Percentiles rank a stretch among this genome's conserved stretches.
Evolutionary conservation across 257 asterid genomes (phyloP).

Genomic region (Echium plantagineum): DNA sequence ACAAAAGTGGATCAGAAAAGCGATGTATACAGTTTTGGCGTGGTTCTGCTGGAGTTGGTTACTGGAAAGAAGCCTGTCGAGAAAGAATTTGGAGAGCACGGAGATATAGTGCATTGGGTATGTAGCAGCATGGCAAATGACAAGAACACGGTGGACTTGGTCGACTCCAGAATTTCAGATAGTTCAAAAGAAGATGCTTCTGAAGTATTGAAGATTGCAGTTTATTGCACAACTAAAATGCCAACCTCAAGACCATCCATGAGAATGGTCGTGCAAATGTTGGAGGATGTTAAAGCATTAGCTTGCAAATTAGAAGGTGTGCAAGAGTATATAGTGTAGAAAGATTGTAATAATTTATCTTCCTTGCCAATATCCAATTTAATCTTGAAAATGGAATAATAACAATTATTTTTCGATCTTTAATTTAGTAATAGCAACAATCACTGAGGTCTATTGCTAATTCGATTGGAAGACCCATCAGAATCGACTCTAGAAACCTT

Average conservation of each 20-base stretch:
- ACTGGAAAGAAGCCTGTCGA: constrained; percentile 31
- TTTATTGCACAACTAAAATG: constrained; percentile 29
- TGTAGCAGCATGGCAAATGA: constrained; percentile 18
- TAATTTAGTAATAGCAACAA: too few species aligned
- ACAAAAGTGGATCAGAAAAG: constrained; percentile 28
- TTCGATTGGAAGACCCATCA: too few species aligned
- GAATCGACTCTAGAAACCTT: too few species aligned
- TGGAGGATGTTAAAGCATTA: constrained; percentile 28
- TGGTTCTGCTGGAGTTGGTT: constrained; percentile 31
- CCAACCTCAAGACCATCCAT: constrained; percentile 28
- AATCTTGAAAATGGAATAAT: too few species aligned
- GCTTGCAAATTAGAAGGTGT: constrained; percentile 6
- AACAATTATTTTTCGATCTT: too few species aligned
- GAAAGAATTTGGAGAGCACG: constrained; percentile 25
- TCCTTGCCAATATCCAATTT: too few species aligned
- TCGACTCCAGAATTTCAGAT: constrained; percentile 22
- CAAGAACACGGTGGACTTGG: constrained; percentile 11
- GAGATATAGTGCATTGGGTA: constrained; percentile 32
- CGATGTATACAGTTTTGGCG: constrained; percentile 39
- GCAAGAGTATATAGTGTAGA: too few species aligned
- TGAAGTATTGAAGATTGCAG: constrained; percentile 24
- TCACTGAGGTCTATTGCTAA: too few species aligned
- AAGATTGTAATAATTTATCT: not conserved
- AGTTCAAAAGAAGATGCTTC: constrained; percentile 25
- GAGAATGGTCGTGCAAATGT: constrained; percentile 37